Base-by-base conservation (phyloP, 768 basidiomycete species). In the Fomitopsis pulvina region DNA sequence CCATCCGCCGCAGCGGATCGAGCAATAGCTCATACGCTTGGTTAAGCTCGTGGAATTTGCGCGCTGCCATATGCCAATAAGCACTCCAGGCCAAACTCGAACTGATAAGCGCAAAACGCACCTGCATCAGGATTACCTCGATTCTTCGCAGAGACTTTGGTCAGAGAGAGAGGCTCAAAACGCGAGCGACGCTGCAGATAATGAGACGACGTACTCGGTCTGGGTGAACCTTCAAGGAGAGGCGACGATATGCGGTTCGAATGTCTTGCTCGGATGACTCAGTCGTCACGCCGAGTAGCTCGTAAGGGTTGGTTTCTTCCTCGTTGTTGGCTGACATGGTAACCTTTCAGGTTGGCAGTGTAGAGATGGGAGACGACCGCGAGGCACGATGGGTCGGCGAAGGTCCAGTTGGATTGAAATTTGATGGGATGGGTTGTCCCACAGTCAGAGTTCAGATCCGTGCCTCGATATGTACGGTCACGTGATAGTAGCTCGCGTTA, bases 141-240 rank as follows among this genome's bases (percentile, higher is more conserved):
- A 54, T 90, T 89, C 86, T 90, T 20, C 11, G 3, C 16, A 29
- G n/a, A 46, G 39, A 46, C 56, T 56, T 45, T 32, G 45, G 32
- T 55, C n/a, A 60, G 58, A 29, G n/a, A 47, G 18, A 24, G 42
- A 27, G 52, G 54, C 41, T 54, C 29, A 45, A 53, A 57, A 26
- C 40, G 11, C 18, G 11, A 2, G 38, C 11, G 9, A 22, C 11
- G 52, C 26, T 16, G 46, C 18, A 22, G 2, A 20, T 51, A 34
- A 22, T 30, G 41, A 30, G 48, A n/a, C 22, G 20, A 53, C 53
- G 74, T 79, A 89, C 89, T 61, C 87, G 79, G 62, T 92, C 90
- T 25, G 90, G 90, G 67, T 92, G 90, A 29, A 91, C 87, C 69
- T 89, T 91, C 58, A 89, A 74, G 1, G 90, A 91, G 25, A 79